These are phyloP conservation scores for Fusarium humuli DNA, from an alignment of 2,329 filamentous ascomycete genomes.

Conservation along the genomic window DNA sequence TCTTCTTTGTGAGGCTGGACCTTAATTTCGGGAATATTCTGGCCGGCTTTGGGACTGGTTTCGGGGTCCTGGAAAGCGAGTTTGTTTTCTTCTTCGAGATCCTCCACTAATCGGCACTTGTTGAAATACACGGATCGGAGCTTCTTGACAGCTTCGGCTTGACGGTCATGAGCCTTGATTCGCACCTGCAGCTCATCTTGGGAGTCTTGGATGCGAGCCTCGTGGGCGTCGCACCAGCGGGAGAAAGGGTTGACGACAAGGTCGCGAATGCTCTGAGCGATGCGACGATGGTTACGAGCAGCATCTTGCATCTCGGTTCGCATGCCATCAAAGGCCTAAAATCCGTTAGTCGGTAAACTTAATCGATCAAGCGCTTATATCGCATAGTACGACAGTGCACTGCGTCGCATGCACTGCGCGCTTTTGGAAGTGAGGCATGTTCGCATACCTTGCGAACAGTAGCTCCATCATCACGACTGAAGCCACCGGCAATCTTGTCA, in stretches of 20 bases:
- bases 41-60: conserved; percentile 70
- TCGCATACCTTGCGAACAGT: conserved; percentile 86
- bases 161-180: conserved; percentile 93
- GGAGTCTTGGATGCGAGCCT: conserved; percentile 88
- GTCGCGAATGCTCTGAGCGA: conserved; percentile 95
- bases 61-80: conserved; percentile 93
- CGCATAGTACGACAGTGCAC: conserved; percentile 3
- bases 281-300: conserved; percentile 90
- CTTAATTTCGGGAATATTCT: conserved; percentile 85
- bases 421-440: neutral
- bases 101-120: conserved; percentile 95
- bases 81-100: conserved; percentile 98
- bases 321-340: conserved; percentile 91
- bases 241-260: conserved; percentile 94
- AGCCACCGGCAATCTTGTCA: conserved; percentile 86
- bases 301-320: conserved; percentile 93
- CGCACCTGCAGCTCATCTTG: conserved; percentile 92
- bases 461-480: conserved; percentile 91
- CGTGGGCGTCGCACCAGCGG: conserved; percentile 96
- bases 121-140: conserved; percentile 97
- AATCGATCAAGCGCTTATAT: neutral
- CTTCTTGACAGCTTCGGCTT: conserved; percentile 91
- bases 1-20: conserved; percentile 76
- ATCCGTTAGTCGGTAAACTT: conserved; percentile 34
- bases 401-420: conserved; percentile 6